phyloP scores from a whole-genome alignment of 2,329 filamentous ascomycete species.

The Pyricularia sp. region DNA sequence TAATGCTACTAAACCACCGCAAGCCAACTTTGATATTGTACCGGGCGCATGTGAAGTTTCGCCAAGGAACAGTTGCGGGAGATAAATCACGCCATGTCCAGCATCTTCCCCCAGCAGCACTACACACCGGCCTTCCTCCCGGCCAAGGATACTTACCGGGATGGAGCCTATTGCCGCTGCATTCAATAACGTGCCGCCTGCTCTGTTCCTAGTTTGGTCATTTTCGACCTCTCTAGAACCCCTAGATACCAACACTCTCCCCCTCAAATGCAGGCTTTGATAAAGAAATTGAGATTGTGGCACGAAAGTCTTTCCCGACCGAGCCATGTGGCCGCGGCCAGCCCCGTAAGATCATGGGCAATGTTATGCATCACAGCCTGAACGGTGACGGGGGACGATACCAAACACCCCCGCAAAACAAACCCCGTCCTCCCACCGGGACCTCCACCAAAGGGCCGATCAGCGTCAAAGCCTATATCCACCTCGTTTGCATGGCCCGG shows the following conservation, averaged over 20 bases:
- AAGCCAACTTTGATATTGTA: neutral
- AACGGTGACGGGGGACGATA: neutral
- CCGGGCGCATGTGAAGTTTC: neutral
- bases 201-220: too few relatives aligned
- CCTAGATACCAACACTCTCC: too few relatives aligned
- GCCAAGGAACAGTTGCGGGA: neutral
- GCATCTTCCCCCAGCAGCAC: neutral
- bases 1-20: neutral
- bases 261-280: too few relatives aligned
- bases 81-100: neutral
- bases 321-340: too few relatives aligned
- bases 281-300: too few relatives aligned
- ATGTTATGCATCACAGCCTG: neutral
- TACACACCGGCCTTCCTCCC: neutral
- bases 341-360: neutral
- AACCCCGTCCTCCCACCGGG: neutral
- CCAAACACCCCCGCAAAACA: neutral
- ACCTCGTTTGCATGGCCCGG: neutral
- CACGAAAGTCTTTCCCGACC: too few relatives aligned
- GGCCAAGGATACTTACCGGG: neutral
- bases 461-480: neutral
- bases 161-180: neutral
- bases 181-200: too few relatives aligned
- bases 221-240: too few relatives aligned
- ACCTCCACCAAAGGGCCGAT: neutral